Conservation (phyloP, 768 basidiomycete genomes). For the Mycena rosella region DNA sequence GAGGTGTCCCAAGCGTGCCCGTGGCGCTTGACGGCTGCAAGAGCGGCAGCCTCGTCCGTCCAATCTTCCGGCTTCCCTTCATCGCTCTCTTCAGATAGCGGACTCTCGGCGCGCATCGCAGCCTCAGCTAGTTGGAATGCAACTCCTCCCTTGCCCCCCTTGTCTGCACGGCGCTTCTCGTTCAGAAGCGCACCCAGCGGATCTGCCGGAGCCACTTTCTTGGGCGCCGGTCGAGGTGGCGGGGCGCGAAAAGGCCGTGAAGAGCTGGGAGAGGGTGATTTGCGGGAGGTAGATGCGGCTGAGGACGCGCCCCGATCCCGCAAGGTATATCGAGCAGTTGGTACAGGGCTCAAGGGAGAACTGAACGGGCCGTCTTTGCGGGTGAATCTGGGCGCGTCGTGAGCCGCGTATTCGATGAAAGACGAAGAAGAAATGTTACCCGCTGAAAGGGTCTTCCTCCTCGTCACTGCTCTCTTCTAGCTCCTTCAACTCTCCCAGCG, state of each 20-base stretch:
- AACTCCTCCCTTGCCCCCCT: conserved; percentile 53
- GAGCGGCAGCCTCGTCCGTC: conserved; percentile 55
- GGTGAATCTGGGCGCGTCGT: conserved; percentile 18
- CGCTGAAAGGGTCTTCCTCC: conserved; percentile 50
- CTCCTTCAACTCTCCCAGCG: conserved; percentile 55
- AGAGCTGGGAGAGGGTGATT: conserved; percentile 25
- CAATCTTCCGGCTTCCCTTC: conserved; percentile 52
- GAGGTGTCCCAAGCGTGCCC: conserved; percentile 36
- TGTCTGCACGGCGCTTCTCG: conserved; percentile 61
- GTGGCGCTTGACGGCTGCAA: conserved; percentile 49
- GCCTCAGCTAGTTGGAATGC: conserved; percentile 62
- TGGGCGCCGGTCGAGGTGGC: conserved; percentile 20
- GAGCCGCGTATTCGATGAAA: not conserved
- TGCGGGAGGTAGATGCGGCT: conserved; percentile 26
- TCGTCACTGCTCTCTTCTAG: conserved; percentile 69
- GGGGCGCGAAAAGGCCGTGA: conserved; percentile 18
- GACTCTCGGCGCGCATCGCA: conserved; percentile 48
- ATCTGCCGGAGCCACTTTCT: conserved; percentile 51
- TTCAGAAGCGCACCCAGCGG: conserved; percentile 68
- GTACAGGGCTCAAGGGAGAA: conserved; percentile 26
- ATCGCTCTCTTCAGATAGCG: conserved; percentile 46
- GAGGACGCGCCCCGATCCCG: conserved; percentile 30
- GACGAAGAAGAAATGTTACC: not conserved
- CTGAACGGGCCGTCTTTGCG: conserved; percentile 19
- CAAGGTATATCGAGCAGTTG: conserved; percentile 22